phyloP scores from a whole-genome alignment of 176 grass and related monocot species.

The Puccinellia tenuiflora region DNA sequence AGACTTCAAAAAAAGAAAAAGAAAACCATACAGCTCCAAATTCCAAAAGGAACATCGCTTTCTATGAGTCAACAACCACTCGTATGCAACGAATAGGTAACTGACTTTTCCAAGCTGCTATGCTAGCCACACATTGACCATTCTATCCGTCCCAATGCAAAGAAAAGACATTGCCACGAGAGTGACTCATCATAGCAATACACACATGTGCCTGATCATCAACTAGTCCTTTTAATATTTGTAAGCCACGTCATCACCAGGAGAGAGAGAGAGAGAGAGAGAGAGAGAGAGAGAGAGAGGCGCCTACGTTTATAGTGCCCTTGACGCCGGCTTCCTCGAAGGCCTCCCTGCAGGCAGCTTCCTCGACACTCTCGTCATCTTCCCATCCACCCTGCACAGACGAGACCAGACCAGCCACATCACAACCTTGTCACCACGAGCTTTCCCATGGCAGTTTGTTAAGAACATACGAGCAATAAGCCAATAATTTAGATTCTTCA shows the following conservation, averaged over 20 bases:
- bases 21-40: too few species aligned
- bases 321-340: slow-evolving; percentile 86
- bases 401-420: background rate
- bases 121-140: slow-evolving; percentile 19
- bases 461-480: background rate
- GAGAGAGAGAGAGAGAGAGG: slow-evolving; percentile 2
- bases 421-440: slow-evolving; percentile 16
- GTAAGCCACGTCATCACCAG: slow-evolving; percentile 12
- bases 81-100: background rate
- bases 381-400: slow-evolving; percentile 77
- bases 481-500: slow-evolving; percentile 2
- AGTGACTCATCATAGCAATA: background rate
- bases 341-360: slow-evolving; percentile 76
- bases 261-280: background rate
- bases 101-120: background rate
- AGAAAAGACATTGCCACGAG: background rate
- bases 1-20: too few species aligned
- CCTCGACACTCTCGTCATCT: slow-evolving; percentile 56
- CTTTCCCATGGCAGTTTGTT: slow-evolving; percentile 7
- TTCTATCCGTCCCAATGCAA: background rate
- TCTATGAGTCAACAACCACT: too few species aligned
- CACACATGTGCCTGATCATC: background rate
- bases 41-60: too few species aligned
- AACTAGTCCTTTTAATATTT: background rate
- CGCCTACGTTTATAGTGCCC: slow-evolving; percentile 56